Conservation (phyloP, 129 eudicot genomes). For the Pittosporum tobira region DNA sequence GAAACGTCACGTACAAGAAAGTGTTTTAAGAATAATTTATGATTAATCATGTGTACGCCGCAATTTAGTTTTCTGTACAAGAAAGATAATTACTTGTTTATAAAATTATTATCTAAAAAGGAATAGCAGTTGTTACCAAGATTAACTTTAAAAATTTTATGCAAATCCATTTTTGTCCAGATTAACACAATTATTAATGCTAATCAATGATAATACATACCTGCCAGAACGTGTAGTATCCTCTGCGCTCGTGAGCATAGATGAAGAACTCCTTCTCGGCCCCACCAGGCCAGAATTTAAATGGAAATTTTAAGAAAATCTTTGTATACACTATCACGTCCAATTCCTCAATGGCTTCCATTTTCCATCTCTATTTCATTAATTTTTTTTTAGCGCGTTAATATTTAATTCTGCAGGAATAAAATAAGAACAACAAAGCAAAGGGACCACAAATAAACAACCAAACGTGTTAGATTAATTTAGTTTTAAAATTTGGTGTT, state of each 20-base stretch:
- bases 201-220: constrained; percentile 12
- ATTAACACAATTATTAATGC: too few species aligned
- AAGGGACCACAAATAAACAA: constrained; percentile 8
- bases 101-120: neutral
- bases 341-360: constrained; percentile 62
- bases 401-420: constrained; percentile 1
- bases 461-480: neutral
- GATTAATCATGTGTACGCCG: neutral
- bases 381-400: constrained; percentile 10
- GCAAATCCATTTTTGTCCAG: too few species aligned
- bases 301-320: constrained; percentile 73
- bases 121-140: neutral
- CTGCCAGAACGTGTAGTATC: constrained; percentile 97
- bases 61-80: neutral
- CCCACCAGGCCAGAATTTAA: constrained; percentile 87
- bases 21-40: neutral
- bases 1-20: neutral
- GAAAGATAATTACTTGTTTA: neutral
- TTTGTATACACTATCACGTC: constrained; percentile 90
- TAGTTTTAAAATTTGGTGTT: neutral
- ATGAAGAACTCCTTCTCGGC: constrained; percentile 79
- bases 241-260: constrained; percentile 79
- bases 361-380: constrained; percentile 74
- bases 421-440: neutral
- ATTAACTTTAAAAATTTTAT: neutral